Conservation (phyloP, 1,139 yeast species). For the Yamadazyma diddensiae region DNA sequence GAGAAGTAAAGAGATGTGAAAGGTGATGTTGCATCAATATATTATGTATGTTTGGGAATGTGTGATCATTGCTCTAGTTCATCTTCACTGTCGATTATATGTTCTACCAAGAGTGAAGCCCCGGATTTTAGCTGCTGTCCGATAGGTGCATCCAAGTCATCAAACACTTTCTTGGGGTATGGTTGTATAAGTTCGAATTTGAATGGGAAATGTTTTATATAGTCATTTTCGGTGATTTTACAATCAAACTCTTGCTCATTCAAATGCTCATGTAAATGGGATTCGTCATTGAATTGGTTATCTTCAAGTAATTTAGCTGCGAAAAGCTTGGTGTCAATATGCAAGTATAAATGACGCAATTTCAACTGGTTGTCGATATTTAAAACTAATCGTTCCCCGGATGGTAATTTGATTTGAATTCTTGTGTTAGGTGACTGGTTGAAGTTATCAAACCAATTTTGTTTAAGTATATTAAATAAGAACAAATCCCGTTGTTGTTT, state of each 20-base stretch:
- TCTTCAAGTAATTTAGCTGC: slow-evolving; percentile 8
- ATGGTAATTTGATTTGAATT: slow-evolving; percentile 41
- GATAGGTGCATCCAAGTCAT: slow-evolving; percentile 19
- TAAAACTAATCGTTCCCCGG: slow-evolving; percentile 65
- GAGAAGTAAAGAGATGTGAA: neutral
- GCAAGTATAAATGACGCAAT: slow-evolving; percentile 62
- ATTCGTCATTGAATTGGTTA: slow-evolving; percentile 15
- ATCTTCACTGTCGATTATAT: slow-evolving; percentile 9
- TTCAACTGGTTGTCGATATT: slow-evolving; percentile 34
- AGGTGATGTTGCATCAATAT: neutral
- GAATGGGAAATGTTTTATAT: slow-evolving; percentile 24
- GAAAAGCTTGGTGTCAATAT: slow-evolving; percentile 49
- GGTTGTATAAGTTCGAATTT: slow-evolving; percentile 43
- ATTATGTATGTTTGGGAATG: neutral
- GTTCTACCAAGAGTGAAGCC: slow-evolving; percentile 41
- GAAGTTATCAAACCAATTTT: slow-evolving; percentile 16
- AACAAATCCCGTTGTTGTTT: slow-evolving; percentile 12
- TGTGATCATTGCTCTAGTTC: neutral
- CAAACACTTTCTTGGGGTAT: slow-evolving; percentile 37
- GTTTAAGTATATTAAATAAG: slow-evolving; percentile 12
- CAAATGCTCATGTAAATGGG: slow-evolving; percentile 9
- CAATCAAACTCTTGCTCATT: slow-evolving; percentile 11
- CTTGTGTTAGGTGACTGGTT: slow-evolving; percentile 15
- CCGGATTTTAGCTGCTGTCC: slow-evolving; percentile 34
- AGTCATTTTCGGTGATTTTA: slow-evolving; percentile 11